Evolutionary conservation across 148 eudicot species (phyloP), one percentile per base, ranked within the genome.

Genomic region (Vaccinium macrocarpon): DNA sequence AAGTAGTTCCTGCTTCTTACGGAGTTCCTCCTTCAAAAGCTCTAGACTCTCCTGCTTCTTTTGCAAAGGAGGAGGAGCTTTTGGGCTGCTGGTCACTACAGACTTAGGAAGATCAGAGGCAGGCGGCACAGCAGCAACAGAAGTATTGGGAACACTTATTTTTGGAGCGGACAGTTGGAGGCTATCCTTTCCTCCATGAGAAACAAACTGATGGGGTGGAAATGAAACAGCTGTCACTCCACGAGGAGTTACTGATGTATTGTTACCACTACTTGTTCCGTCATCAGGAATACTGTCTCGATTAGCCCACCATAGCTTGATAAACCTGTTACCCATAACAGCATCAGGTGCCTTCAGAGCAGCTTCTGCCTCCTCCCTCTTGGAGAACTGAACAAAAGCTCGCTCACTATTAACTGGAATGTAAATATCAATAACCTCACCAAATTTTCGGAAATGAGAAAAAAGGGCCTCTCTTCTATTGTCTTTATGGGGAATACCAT

Each of bases 271-370:
- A 87, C 84, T 84, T 61, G 80, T 83, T 81, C 88, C 89, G 80
- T 92, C 92, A 82, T 89, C 94, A 73, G 87, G 86, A 82, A 95
- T 84, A 76, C 84, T 93, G 87, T 96, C 97, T 79, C 98, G 90
- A 86, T 93, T 92, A 76, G 99, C 99, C 99, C 99, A 96, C 90
- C 91, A 93, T 72, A 96, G 86, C 89, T 92, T 96, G 75, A 95
- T 92, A 89, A 96, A 96, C 61, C 98, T 93, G 86, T 95, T 96
- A 59, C 98, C 99, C 98, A 96, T 96, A 66, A 96, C 97, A 84
- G 99, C 99, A 90, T 96, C 99, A 86, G 99, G 98, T 88, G 98
- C 98, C 89, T 89, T 95, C 8, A 96, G 81, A 81, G 99, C 98
- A 68, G 89, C 91, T 85, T 93, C 98, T 59, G 98, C 99, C 86